phyloP scores from a whole-genome alignment of 2,329 filamentous ascomycete genomes.

The Arachnomyces sp. region DNA sequence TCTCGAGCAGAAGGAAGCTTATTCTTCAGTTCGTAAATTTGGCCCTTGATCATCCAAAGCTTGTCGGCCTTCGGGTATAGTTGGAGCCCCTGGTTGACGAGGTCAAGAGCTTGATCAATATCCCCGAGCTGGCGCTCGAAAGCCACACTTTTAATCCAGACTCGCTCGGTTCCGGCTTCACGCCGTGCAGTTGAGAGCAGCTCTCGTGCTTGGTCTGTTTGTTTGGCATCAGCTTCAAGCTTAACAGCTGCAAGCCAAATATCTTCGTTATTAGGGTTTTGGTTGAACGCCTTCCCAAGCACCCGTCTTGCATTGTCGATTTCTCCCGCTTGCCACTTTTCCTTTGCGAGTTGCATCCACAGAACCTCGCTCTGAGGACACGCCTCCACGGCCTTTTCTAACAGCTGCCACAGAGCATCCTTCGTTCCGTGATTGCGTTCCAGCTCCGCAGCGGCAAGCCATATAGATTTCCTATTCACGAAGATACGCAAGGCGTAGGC shows the following conservation, averaged over 20 bases:
- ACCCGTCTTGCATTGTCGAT: conserved; percentile 80
- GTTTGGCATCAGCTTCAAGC: conserved; percentile 81
- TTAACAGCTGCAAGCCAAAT: conserved; percentile 97
- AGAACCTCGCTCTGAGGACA: conserved; percentile 85
- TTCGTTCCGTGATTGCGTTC: conserved; percentile 82
- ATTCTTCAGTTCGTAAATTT: conserved; percentile 81
- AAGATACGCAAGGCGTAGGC: conserved; percentile 86
- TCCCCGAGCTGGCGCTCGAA: conserved; percentile 83
- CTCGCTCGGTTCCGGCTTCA: conserved; percentile 86
- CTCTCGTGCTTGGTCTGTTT: conserved; percentile 71
- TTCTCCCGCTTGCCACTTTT: conserved; percentile 84
- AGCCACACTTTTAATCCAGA: conserved; percentile 93
- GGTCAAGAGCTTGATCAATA: conserved; percentile 69
- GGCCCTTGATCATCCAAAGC: conserved; percentile 97
- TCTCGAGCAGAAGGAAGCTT: conserved; percentile 79
- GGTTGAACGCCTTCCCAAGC: conserved; percentile 80
- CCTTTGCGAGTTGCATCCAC: conserved; percentile 93
- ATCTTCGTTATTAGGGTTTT: conserved; percentile 94
- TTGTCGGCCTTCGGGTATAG: conserved; percentile 80
- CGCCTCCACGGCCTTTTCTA: conserved; percentile 89
- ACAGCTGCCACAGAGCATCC: conserved; percentile 71
- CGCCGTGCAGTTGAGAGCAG: conserved; percentile 75
- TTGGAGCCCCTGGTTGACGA: conserved; percentile 78
- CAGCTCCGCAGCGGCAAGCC: conserved; percentile 82
- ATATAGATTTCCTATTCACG: conserved; percentile 75